These are phyloP conservation scores for Penicillium paxilli DNA, from an alignment of 495 filamentous ascomycete species.

Conservation along the genomic window DNA sequence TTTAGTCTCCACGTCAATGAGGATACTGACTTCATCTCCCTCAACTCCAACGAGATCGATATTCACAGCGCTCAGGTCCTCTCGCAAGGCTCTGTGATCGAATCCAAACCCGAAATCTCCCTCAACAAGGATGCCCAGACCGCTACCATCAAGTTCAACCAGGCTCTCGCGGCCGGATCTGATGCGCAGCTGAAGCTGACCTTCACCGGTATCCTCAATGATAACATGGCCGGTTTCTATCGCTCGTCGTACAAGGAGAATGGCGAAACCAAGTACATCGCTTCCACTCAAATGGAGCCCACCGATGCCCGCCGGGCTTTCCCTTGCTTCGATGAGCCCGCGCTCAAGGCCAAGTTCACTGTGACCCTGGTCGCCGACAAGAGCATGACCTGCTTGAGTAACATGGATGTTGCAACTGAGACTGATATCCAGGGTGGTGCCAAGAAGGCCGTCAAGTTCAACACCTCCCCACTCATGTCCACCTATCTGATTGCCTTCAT, in stretches of 20 bases:
- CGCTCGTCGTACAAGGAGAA: slow-evolving; percentile 63
- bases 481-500: slow-evolving; percentile 71
- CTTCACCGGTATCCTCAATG: slow-evolving; percentile 64
- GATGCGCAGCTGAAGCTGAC: slow-evolving; percentile 60
- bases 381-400: slow-evolving; percentile 63
- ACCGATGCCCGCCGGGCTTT: slow-evolving; percentile 66
- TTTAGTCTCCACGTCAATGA: slow-evolving; percentile 75
- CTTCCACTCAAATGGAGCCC: slow-evolving; percentile 67
- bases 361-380: slow-evolving; percentile 64
- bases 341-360: slow-evolving; percentile 66
- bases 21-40: slow-evolving; percentile 79
- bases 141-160: slow-evolving; percentile 59
- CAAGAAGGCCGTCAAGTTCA: slow-evolving; percentile 67
- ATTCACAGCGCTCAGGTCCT: slow-evolving; percentile 73
- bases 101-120: slow-evolving; percentile 51
- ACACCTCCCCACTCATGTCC: slow-evolving; percentile 66
- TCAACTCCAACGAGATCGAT: slow-evolving; percentile 85
- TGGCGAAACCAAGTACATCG: slow-evolving; percentile 60
- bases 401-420: slow-evolving; percentile 66
- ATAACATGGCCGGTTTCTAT: slow-evolving; percentile 71
- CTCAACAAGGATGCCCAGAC: slow-evolving; percentile 60
- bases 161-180: slow-evolving; percentile 56
- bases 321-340: slow-evolving; percentile 72
- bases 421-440: slow-evolving; percentile 53
- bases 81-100: slow-evolving; percentile 44